Base-by-base conservation (phyloP, 805 yeast species). In the Candida namnaoensis region DNA sequence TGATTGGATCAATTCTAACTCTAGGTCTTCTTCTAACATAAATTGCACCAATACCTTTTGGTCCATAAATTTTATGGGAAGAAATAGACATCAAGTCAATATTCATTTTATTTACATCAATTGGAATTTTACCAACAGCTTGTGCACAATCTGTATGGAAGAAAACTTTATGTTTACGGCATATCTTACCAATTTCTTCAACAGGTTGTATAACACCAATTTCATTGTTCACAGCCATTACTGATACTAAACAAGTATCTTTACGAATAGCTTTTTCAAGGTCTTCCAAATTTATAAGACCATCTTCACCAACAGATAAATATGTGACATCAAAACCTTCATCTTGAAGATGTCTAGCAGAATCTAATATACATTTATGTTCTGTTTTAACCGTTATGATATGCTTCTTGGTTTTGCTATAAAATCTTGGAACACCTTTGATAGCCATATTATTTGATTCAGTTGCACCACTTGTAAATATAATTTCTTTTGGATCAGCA, bases 121-220 rank as follows among this genome's bases (percentile, higher is more conserved):
- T 65, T 43, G 88, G 87, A 43, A 93, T 78, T 65, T 93, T 93
- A 47, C 99, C 99, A 58, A 80, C 87, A 4, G 96, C 98, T 67
- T 93, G 99, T 13, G 99, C 99, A 43, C 85, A 95, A 60, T 93
- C 99, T 10, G 98, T 82, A 67, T 93, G 99, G 82, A 93, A 93
- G 57, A 90, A 93, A 35, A 93, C 83, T 68, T 93, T 93, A 60
- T 87, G 71, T 52, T 79, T 75, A 49, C 90, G 76, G 66, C 99
- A 93, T 43, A 93, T 71, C 42, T 71, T 65, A 38, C 99, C 99
- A 54, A 93, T 93, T 68, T 88, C 96, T 56, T 87, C 93, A 44
- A 93, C 68, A 10, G 98, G 98, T 70, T 93, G 99, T 57, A 88
- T 78, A 36, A 93, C 98, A 43, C 99, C 99, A 54, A 93, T 93